Conservation (phyloP, 345 rosid species). For the Eucalyptus curtisii region DNA sequence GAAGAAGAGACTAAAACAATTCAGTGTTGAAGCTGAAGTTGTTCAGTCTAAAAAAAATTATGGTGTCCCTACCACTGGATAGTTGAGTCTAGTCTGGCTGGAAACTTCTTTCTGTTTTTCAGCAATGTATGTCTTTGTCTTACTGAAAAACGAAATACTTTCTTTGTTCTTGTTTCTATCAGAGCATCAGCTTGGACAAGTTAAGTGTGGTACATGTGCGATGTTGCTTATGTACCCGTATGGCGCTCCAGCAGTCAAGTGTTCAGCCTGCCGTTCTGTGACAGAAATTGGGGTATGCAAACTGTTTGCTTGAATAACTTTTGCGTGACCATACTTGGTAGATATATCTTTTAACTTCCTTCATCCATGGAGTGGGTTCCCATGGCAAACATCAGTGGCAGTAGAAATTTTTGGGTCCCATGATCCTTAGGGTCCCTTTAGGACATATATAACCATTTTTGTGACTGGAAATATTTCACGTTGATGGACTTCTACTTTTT, state of each 20-base stretch:
- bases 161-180: constrained; percentile 1
- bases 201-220: constrained; percentile 46
- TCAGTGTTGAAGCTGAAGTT: not conserved
- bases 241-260: constrained; percentile 74
- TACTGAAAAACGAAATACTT: not conserved
- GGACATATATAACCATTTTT: not conserved
- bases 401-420: not conserved
- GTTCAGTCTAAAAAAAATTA: not conserved
- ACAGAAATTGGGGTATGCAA: constrained; percentile 66
- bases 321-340: not conserved
- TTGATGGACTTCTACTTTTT: not conserved
- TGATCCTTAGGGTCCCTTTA: not conserved
- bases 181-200: constrained; percentile 79
- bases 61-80: not conserved
- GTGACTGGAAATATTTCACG: not conserved
- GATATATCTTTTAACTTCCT: not conserved
- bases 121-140: not conserved
- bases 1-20: not conserved
- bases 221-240: constrained; percentile 70
- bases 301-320: not conserved
- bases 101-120: not conserved
- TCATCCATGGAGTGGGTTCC: not conserved
- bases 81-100: not conserved
- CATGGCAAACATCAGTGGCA: not conserved
- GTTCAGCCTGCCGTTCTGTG: constrained; percentile 62